Conservation (phyloP, 73 alveolate species). For the Stentor roeselii region DNA sequence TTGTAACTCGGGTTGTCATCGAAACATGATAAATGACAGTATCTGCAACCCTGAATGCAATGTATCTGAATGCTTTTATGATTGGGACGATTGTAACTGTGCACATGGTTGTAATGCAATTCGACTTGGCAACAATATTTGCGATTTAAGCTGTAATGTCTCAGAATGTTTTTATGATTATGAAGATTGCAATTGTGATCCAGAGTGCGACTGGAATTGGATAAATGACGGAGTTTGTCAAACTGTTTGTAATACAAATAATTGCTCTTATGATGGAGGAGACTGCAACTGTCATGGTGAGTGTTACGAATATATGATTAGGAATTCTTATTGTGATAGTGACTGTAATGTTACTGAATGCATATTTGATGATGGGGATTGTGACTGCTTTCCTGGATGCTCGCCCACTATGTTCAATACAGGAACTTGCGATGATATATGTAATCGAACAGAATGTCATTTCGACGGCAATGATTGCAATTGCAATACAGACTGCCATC, state of each 20-base stretch:
- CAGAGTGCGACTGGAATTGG: too few relatives aligned
- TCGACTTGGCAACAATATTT: not conserved
- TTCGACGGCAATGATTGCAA: not conserved
- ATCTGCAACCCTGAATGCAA: not conserved
- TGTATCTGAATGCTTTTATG: not conserved
- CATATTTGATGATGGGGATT: not conserved
- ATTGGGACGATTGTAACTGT: not conserved
- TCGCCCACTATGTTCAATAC: not conserved
- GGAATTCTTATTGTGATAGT: not conserved
- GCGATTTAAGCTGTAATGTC: not conserved
- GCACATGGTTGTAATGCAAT: not conserved
- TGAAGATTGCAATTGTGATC: not conserved
- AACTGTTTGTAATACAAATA: too few relatives aligned
- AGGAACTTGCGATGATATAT: not conserved
- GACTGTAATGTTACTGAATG: not conserved
- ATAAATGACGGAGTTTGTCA: too few relatives aligned
- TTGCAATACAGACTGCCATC: not conserved
- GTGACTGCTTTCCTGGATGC: slow-evolving; percentile 19
- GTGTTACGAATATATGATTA: too few relatives aligned
- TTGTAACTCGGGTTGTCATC: not conserved
- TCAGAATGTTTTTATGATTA: not conserved
- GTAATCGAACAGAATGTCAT: not conserved
- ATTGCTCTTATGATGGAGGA: too few relatives aligned
- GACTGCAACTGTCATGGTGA: too few relatives aligned
- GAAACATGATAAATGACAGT: not conserved